Evolutionary conservation across 139 green algal genomes (phyloP), one percentile per base, ranked within the genome.

Genomic region (Chlamydomonas urium): DNA sequence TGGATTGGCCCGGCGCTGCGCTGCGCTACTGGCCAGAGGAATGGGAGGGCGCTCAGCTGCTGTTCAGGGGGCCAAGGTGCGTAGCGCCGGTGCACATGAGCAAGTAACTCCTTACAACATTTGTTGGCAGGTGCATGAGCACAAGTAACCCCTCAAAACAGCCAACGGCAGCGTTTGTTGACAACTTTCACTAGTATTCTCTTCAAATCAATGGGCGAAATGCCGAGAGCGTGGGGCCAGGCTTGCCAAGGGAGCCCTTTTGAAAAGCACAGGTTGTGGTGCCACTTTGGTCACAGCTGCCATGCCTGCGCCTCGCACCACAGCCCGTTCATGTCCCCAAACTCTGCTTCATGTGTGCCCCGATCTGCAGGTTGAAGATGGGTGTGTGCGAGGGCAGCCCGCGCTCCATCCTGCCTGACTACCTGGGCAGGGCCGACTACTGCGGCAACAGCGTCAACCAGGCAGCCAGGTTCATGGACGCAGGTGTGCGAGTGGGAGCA

Each of bases 401-500:
- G 8, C 72, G 76, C 48, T 70, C 71, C 42, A 79, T 84, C 36
- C 53, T 74, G 10, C 75, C 77, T n/a, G 75, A 83, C 60, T 57
- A 80, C 59, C 62, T 77, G 8, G 81, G 74, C 45, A 53, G 78
- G 3, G 82, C 82, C 2, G 82, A 88, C 61, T 88, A 88, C 66
- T 74, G 82, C 59, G 82, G 82, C 37, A 33, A 35, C 60, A 72
- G 36, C 58, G 62, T 88, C 71, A 88, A 88, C 76, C 19, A 38
- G 65, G 36, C 65, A 21, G 65, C 65, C 6, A 14, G 65, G 21
- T 71, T 38, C 65, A 71, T 71, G 65, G 65, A 71, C n/a, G 65
- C 65, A 33, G 65, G 56, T 56, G 21, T 56, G 45, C n/a, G 21
- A 56, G 45, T 56, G 45, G 17, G 45, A 56, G 21, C 45, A 56